Base-by-base conservation (phyloP, 1,284 basidiomycete species). In the Prillingera fragicola region DNA sequence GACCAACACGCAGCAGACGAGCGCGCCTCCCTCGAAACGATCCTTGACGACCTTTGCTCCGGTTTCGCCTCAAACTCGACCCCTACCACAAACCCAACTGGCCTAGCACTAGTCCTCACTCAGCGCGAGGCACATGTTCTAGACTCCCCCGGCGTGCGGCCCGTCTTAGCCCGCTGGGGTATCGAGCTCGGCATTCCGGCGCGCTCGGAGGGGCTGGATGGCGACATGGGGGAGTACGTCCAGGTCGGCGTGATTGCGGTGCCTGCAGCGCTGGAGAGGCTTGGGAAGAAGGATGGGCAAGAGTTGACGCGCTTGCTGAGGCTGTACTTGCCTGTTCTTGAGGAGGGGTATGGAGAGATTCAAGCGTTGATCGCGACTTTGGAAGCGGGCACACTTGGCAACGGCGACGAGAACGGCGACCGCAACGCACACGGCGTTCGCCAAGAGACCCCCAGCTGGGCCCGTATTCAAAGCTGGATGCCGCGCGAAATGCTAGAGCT, bases 1-100 rank as follows among this genome's bases (percentile, higher is more conserved):
- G 92, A 97, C 71, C 92, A 97, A 67, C 92, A 97, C 63, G 92
- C 92, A 5, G 92, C 90, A 8, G 88, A 95, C 63, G 92, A 97
- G 70, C 80, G 92, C 8, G 74, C 92, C 23, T 80, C 88, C 18
- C 85, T 95, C 36, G 92, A 97, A 68, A 72, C 74, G n/a, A 84
- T 87, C 62, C 74, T 92, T 44, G 75, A 76, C 50, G 78, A n/a
- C n/a, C n/a, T n/a, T n/a, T n/a, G n/a, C n/a, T n/a, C n/a, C n/a
- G n/a, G n/a, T n/a, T n/a, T n/a, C n/a, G n/a, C n/a, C n/a, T n/a
- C n/a, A n/a, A n/a, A n/a, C n/a, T n/a, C n/a, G n/a, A n/a, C n/a
- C n/a, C n/a, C n/a, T n/a, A n/a, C n/a, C n/a, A n/a, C n/a, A n/a
- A n/a, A n/a, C n/a, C n/a, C n/a, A n/a, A n/a, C n/a, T n/a, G n/a